Conservation (phyloP, 179 eudicot genomes). For the Dionaea muscipula region DNA sequence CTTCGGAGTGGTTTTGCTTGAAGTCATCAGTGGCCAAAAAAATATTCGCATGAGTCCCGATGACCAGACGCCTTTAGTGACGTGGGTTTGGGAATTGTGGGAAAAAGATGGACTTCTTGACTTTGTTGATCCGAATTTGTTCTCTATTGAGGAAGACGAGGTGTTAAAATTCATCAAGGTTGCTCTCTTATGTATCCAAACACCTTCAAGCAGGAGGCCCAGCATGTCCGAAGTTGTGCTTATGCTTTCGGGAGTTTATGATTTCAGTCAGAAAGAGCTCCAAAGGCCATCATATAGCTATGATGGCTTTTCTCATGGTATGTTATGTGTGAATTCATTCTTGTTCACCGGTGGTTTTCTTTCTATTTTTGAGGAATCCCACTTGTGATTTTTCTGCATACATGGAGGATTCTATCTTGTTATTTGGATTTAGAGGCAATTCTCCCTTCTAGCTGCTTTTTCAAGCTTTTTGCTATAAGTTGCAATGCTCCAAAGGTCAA, state of each 20-base stretch:
- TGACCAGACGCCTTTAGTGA: background rate
- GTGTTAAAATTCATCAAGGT: slow-evolving; percentile 11
- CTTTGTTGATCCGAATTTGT: slow-evolving; percentile 11
- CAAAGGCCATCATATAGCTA: slow-evolving; percentile 6
- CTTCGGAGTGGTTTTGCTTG: slow-evolving; percentile 17
- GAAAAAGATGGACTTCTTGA: slow-evolving; percentile 8
- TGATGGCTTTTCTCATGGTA: slow-evolving; percentile 4
- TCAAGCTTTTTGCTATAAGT: too few relatives aligned
- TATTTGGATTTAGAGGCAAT: too few relatives aligned
- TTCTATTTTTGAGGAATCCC: too few relatives aligned
- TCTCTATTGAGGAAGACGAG: slow-evolving; percentile 8
- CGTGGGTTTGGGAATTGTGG: slow-evolving; percentile 9
- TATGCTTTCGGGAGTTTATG: slow-evolving; percentile 16
- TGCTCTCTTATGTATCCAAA: slow-evolving; percentile 13
- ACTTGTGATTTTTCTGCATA: too few relatives aligned
- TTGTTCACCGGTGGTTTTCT: background rate
- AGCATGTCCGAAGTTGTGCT: slow-evolving; percentile 15
- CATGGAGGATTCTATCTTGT: too few relatives aligned
- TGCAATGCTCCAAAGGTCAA: too few relatives aligned
- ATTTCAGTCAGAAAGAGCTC: slow-evolving; percentile 6
- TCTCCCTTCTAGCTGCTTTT: too few relatives aligned
- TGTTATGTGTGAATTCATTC: background rate
- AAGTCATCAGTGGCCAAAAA: slow-evolving; percentile 13
- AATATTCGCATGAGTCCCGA: background rate
- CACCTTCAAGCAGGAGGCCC: slow-evolving; percentile 9